Conservation (phyloP, 2,329 filamentous ascomycete species). For the Xylaria sp. region DNA sequence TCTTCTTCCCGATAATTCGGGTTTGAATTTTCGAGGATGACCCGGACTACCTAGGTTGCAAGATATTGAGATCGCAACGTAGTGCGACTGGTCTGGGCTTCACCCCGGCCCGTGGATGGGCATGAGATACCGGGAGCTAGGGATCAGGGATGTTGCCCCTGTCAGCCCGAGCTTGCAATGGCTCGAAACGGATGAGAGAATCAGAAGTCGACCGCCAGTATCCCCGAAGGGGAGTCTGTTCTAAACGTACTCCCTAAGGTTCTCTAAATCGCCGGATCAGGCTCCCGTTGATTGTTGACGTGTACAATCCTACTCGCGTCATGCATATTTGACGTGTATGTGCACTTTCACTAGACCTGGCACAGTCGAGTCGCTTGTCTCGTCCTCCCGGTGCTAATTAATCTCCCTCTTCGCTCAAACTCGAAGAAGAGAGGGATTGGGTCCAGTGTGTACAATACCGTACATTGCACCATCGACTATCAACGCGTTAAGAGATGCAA, state of each 20-base stretch:
- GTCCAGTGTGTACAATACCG: not conserved
- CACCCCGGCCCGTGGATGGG: not conserved
- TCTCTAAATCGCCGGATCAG: too few species aligned
- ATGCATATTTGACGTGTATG: too few species aligned
- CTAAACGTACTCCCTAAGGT: too few species aligned
- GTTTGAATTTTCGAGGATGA: not conserved
- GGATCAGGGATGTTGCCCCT: too few species aligned
- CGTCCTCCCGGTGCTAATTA: not conserved
- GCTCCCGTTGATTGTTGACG: too few species aligned
- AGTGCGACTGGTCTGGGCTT: not conserved
- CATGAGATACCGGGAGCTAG: too few species aligned
- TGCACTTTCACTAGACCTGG: not conserved
- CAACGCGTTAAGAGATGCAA: not conserved
- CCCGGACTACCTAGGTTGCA: not conserved
- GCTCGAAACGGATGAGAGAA: too few species aligned
- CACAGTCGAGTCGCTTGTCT: not conserved
- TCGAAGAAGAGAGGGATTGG: not conserved
- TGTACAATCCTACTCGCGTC: too few species aligned
- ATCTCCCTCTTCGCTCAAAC: not conserved
- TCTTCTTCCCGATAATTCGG: not conserved
- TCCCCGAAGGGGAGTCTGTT: too few species aligned
- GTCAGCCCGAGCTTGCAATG: too few species aligned
- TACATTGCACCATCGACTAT: not conserved
- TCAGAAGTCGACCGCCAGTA: too few species aligned
- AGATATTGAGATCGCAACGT: not conserved